Percentiles rank a stretch among this genome's conserved stretches.
These are phyloP conservation scores for Herpetospermum pedunculosum DNA, from an alignment of 306 rosid species.

Conservation along the genomic window DNA sequence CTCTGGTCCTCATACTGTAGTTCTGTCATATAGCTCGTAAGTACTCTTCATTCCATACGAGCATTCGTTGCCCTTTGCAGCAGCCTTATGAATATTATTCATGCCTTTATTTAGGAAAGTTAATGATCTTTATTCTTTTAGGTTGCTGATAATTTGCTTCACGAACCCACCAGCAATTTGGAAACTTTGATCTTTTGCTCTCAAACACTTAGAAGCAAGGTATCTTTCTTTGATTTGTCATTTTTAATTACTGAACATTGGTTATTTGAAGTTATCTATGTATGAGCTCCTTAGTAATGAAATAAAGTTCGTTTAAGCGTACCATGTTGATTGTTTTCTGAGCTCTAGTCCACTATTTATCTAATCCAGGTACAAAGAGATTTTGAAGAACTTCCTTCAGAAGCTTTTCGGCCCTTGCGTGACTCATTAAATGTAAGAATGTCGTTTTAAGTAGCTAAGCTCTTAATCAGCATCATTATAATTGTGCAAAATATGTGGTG, in stretches of 20 bases:
- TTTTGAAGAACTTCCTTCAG: conserved; percentile 91
- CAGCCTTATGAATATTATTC: background rate
- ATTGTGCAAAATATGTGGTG: background rate
- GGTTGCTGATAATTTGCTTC: conserved; percentile 99
- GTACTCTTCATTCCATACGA: background rate
- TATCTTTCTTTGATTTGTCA: conserved; percentile 11
- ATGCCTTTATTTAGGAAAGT: conserved; percentile 4
- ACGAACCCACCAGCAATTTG: conserved; percentile 82
- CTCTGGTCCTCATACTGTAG: background rate
- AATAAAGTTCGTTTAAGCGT: conserved; percentile 4
- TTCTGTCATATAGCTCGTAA: background rate
- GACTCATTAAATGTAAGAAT: conserved; percentile 93
- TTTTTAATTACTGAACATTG: conserved; percentile 6
- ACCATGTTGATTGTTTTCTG: conserved; percentile 15
- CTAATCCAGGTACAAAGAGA: conserved; percentile 74
- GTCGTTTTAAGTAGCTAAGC: background rate
- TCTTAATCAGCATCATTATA: background rate
- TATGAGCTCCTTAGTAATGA: background rate
- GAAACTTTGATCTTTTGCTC: conserved; percentile 97
- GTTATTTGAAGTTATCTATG: conserved; percentile 5
- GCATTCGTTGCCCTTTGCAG: background rate
- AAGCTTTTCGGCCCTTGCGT: conserved; percentile 86
- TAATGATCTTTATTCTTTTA: conserved; percentile 14
- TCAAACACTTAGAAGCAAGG: conserved; percentile 99
- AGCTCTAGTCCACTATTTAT: conserved; percentile 17